A percentile compares a stretch with the other conserved stretches of the same genome.
phyloP scores from a whole-genome alignment of 2,329 filamentous ascomycete species.

The Verruconis gallopava region DNA sequence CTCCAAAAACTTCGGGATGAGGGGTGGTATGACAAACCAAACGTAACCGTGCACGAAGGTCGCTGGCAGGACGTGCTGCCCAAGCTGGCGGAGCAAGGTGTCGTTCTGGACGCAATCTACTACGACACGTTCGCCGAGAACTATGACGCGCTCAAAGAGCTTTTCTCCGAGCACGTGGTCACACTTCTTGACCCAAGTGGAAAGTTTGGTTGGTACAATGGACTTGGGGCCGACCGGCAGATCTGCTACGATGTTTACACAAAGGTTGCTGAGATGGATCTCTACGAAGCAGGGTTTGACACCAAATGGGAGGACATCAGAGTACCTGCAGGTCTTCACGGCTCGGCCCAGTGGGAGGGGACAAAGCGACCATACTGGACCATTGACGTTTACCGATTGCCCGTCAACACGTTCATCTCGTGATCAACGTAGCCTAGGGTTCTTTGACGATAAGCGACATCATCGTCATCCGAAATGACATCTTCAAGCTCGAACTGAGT shows the following conservation, averaged over 20 bases:
- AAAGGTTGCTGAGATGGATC: constrained; percentile 77
- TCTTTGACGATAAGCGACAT: too few relatives aligned
- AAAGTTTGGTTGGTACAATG: constrained; percentile 52
- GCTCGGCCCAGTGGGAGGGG: constrained; percentile 73
- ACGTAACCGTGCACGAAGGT: constrained; percentile 36
- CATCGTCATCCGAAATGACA: too few relatives aligned
- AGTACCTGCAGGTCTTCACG: constrained; percentile 63
- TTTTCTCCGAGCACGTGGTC: constrained; percentile 80
- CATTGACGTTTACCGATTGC: constrained; percentile 62
- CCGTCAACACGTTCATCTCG: constrained; percentile 60
- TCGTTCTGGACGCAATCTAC: constrained; percentile 50
- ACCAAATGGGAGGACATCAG: constrained; percentile 70
- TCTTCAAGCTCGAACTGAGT: neutral
- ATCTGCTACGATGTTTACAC: constrained; percentile 96
- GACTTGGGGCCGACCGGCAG: constrained; percentile 79
- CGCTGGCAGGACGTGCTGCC: constrained; percentile 37
- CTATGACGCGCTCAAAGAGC: constrained; percentile 69
- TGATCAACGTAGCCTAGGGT: too few relatives aligned
- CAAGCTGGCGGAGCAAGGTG: constrained; percentile 21
- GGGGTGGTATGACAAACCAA: constrained; percentile 35
- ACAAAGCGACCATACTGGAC: constrained; percentile 85
- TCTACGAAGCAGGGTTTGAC: constrained; percentile 79
- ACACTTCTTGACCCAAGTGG: constrained; percentile 55
- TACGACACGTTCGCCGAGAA: constrained; percentile 97
- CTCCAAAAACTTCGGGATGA: constrained; percentile 31